Percentiles rank a stretch among this genome's conserved stretches.
phyloP scores from a whole-genome alignment of 768 basidiomycete species.

The Panaeolus papilionaceus region DNA sequence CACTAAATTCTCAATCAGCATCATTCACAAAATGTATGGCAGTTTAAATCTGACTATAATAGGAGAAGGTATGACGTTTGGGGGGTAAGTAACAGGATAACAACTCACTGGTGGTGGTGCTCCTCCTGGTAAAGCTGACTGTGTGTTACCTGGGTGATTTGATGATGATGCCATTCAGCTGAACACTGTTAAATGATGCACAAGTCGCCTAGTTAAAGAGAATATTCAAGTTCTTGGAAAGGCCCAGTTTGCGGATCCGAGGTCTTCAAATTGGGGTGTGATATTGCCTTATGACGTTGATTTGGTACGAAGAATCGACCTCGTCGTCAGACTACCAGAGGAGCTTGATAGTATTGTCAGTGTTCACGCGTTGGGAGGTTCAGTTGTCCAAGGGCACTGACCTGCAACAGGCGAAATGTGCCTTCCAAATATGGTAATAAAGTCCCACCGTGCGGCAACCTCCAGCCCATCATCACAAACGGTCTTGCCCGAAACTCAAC shows the following conservation, averaged over 20 bases:
- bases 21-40: constrained; percentile 13
- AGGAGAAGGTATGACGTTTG: constrained; percentile 11
- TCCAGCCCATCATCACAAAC: constrained; percentile 39
- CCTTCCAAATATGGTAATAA: constrained; percentile 20
- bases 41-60: constrained; percentile 9
- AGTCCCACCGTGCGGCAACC: constrained; percentile 37
- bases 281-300: neutral
- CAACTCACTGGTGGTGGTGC: constrained; percentile 41
- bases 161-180: neutral
- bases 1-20: constrained; percentile 52
- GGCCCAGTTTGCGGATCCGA: neutral
- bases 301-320: neutral
- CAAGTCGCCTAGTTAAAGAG: neutral
- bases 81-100: neutral
- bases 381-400: neutral
- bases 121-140: constrained; percentile 30
- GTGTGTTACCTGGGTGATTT: neutral
- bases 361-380: neutral
- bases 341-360: neutral
- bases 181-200: neutral
- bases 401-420: neutral
- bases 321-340: neutral
- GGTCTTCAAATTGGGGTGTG: neutral
- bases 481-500: constrained; percentile 47
- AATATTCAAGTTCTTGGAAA: neutral